A percentile compares a stretch with the other conserved stretches of the same genome.
phyloP scores from a whole-genome alignment of 352 stramenopile genomes.

The Peronospora belbahrii region DNA sequence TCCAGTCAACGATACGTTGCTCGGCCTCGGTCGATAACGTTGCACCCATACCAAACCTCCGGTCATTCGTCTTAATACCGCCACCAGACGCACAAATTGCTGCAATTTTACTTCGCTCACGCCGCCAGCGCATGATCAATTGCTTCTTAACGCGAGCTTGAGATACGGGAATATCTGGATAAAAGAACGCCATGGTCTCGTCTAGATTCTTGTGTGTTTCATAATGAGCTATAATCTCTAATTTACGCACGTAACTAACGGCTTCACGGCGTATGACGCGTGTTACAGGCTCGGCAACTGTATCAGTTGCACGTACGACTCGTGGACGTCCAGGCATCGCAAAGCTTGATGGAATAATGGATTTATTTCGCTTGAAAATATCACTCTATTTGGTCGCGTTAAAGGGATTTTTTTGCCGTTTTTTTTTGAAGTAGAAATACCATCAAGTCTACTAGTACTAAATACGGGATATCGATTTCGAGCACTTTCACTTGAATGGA shows the following conservation, averaged over 20 bases:
- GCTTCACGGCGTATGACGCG: slow-evolving; percentile 3
- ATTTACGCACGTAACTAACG: slow-evolving; percentile 19
- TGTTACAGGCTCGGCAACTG: background rate
- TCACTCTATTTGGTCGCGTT: no score
- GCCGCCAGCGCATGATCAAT: slow-evolving; percentile 15
- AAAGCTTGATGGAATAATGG: no score
- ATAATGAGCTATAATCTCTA: slow-evolving; percentile 15
- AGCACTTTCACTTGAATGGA: no score
- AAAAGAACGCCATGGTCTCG: slow-evolving; percentile 15
- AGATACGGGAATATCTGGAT: slow-evolving; percentile 2
- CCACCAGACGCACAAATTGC: slow-evolving; percentile 16
- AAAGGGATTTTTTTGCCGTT: no score
- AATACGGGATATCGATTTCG: no score
- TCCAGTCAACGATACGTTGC: slow-evolving; percentile 11
- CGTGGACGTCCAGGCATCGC: slow-evolving; percentile 12
- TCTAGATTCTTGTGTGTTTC: slow-evolving; percentile 11
- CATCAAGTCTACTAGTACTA: no score
- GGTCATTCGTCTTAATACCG: slow-evolving; percentile 18
- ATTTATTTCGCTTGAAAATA: no score
- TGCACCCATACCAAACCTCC: slow-evolving; percentile 15
- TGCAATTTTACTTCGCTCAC: slow-evolving; percentile 16
- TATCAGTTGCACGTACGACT: background rate
- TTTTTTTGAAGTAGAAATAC: no score
- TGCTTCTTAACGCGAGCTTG: slow-evolving; percentile 18
- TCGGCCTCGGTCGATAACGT: slow-evolving; percentile 17